Evolutionary conservation across 306 rosid genomes (phyloP).

Genomic region (Corylus heterophylla): DNA sequence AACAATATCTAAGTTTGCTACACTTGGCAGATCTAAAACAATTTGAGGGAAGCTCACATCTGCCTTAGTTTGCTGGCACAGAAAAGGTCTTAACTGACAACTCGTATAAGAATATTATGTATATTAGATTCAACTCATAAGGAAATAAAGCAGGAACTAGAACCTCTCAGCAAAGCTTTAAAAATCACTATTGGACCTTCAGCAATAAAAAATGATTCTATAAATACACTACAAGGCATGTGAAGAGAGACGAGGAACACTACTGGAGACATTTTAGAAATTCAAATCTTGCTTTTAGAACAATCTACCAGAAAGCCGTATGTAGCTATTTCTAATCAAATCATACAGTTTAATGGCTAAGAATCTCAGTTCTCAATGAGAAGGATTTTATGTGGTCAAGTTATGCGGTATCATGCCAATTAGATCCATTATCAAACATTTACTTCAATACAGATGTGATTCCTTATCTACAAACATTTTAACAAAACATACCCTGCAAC

Average conservation of each 20-base stretch:
- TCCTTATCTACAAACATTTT: conserved; percentile 10
- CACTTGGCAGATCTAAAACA: neutral
- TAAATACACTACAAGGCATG: neutral
- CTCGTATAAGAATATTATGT: neutral
- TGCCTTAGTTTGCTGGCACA: neutral
- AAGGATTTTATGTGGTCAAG: neutral
- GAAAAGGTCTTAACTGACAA: neutral
- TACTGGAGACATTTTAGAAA: neutral
- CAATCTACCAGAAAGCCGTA: neutral
- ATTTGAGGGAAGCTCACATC: neutral
- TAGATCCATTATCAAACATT: conserved; percentile 5
- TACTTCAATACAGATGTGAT: neutral
- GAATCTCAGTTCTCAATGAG: neutral
- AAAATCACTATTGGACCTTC: neutral
- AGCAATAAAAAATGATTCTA: neutral
- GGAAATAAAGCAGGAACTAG: neutral
- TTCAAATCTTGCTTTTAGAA: neutral
- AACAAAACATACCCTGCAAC: conserved; percentile 74
- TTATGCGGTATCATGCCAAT: neutral
- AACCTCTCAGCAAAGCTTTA: neutral
- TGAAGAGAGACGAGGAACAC: neutral
- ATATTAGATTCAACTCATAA: neutral
- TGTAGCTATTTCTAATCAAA: neutral
- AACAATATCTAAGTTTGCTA: neutral
- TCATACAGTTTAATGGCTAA: neutral